Percentiles rank a stretch among this genome's conserved stretches.
Conservation (phyloP, 352 stramenopile genomes). For the Phytopythium montanum region DNA sequence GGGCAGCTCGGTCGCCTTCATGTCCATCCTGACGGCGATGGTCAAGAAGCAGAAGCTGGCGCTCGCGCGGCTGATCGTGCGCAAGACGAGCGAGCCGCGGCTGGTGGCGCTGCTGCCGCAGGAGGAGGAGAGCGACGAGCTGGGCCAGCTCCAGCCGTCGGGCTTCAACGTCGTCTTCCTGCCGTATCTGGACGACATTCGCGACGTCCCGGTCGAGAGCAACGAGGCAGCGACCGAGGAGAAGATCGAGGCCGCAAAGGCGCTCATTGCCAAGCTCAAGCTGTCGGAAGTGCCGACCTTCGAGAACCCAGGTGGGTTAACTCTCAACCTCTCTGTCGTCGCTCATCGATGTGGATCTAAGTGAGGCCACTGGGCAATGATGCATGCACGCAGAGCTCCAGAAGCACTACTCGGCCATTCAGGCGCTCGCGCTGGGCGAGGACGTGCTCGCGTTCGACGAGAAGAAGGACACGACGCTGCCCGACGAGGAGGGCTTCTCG, state of each 20-base stretch:
- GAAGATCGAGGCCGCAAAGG: slow-evolving; percentile 60
- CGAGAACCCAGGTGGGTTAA: slow-evolving; percentile 63
- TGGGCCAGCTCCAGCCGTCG: slow-evolving; percentile 74
- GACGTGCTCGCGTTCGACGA: slow-evolving; percentile 77
- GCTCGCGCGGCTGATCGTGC: slow-evolving; percentile 61
- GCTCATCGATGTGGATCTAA: not conserved
- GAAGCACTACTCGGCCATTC: slow-evolving; percentile 80
- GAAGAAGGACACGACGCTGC: slow-evolving; percentile 68
- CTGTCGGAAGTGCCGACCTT: slow-evolving; percentile 70
- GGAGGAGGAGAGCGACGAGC: slow-evolving; percentile 67
- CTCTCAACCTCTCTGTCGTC: not conserved
- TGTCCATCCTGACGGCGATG: slow-evolving; percentile 68
- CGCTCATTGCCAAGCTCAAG: slow-evolving; percentile 70
- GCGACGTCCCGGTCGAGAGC: slow-evolving; percentile 45
- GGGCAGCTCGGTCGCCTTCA: slow-evolving; percentile 66
- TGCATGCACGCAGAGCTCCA: slow-evolving; percentile 52
- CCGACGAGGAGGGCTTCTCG: slow-evolving; percentile 64
- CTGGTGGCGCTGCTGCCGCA: slow-evolving; percentile 77
- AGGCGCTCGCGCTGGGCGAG: slow-evolving; percentile 72
- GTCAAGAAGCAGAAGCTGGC: slow-evolving; percentile 57
- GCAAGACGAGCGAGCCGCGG: slow-evolving; percentile 73
- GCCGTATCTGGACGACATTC: slow-evolving; percentile 80
- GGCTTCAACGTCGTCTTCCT: slow-evolving; percentile 80
- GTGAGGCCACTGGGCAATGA: not conserved
- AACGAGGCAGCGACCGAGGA: slow-evolving; percentile 42